Percentiles rank a stretch among this genome's conserved stretches.
Conservation (phyloP, 2,329 filamentous ascomycete species). For the Colletotrichum sp. region DNA sequence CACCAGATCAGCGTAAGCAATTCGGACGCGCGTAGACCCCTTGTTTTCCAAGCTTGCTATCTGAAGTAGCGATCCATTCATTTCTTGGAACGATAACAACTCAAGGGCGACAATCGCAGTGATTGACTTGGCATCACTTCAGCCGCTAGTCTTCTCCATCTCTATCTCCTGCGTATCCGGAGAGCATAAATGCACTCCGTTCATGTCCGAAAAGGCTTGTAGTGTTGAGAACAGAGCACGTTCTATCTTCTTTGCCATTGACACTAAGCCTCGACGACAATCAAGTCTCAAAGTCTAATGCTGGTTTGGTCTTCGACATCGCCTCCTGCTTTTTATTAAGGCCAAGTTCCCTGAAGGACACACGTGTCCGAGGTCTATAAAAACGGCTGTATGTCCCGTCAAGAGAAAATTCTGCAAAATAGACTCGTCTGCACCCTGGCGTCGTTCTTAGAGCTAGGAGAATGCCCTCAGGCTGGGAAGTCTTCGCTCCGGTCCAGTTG, state of each 20-base stretch:
- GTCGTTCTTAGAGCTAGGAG: too few species aligned
- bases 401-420: too few species aligned
- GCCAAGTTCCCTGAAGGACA: not conserved
- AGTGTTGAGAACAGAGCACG: not conserved
- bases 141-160: not conserved
- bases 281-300: rapidly evolving
- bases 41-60: not conserved
- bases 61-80: not conserved
- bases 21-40: too few species aligned
- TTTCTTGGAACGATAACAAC: not conserved
- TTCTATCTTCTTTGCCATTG: not conserved
- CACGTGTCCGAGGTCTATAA: not conserved
- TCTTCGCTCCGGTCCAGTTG: not conserved
- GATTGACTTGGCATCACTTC: not conserved
- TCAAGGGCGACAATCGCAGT: not conserved
- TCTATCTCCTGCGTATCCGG: not conserved
- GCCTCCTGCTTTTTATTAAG: not conserved
- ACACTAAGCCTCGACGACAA: not conserved
- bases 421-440: too few species aligned
- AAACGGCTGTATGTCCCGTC: not conserved
- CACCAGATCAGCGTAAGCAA: not conserved
- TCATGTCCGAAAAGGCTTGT: not conserved
- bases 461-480: too few species aligned
- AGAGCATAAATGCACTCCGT: rapidly evolving
- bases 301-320: not conserved